Percentiles rank a stretch among this genome's conserved stretches.
Conservation (phyloP, 495 filamentous ascomycete species). For the Lasiosphaeria ovina region DNA sequence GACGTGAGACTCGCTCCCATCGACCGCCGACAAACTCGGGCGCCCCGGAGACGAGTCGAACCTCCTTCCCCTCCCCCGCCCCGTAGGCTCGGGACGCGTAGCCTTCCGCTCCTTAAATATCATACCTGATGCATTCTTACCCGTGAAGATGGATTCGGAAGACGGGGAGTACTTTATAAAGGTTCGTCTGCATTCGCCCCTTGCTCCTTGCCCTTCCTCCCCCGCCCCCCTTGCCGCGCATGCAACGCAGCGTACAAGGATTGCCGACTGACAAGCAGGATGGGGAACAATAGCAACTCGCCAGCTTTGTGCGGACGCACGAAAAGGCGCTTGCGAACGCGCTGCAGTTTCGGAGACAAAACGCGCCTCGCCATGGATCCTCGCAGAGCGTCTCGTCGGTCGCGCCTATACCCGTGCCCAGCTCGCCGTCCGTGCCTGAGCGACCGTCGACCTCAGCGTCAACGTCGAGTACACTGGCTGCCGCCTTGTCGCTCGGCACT, state of each 20-base stretch:
- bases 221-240: constrained; percentile 2
- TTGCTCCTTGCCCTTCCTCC: not conserved
- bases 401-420: constrained; percentile 46
- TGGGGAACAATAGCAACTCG: constrained; percentile 66
- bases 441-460: constrained; percentile 59
- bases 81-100: constrained; percentile 12
- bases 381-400: constrained; percentile 53
- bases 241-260: constrained; percentile 5
- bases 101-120: constrained; percentile 25
- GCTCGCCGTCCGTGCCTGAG: constrained; percentile 48
- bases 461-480: constrained; percentile 71
- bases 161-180: constrained; percentile 90
- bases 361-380: constrained; percentile 59
- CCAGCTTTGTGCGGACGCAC: constrained; percentile 92
- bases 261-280: no score
- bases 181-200: constrained; percentile 43
- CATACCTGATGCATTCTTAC: constrained; percentile 39
- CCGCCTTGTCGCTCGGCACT: constrained; percentile 80
- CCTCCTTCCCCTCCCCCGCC: constrained; percentile 4
- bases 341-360: constrained; percentile 75
- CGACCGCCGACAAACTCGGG: constrained; percentile 2
- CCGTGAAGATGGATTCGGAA: constrained; percentile 69
- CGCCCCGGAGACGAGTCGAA: constrained; percentile 6
- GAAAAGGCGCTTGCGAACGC: constrained; percentile 97
- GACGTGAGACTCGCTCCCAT: constrained; percentile 4